These are phyloP conservation scores for Cyphellophora europaea DNA, from an alignment of 2,329 filamentous ascomycete species.

Conservation along the genomic window DNA sequence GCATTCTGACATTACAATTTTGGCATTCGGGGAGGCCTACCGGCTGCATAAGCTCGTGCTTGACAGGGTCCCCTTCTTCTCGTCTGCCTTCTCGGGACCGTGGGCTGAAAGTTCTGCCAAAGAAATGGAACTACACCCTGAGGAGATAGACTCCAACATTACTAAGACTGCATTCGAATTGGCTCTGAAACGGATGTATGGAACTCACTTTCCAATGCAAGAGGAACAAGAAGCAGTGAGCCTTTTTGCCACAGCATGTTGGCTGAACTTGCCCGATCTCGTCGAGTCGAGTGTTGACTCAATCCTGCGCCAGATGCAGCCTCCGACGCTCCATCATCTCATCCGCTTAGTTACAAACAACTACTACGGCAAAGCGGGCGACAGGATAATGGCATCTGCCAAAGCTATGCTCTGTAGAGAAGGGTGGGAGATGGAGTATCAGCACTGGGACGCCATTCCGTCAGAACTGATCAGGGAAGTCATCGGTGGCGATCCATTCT, in stretches of 20 bases:
- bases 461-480: constrained; percentile 50
- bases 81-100: constrained; percentile 43
- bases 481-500: constrained; percentile 50
- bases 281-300: constrained; percentile 44
- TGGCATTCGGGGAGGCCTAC: constrained; percentile 44
- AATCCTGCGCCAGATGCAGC: constrained; percentile 46
- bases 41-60: constrained; percentile 45
- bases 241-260: constrained; percentile 47
- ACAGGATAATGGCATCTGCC: constrained; percentile 46
- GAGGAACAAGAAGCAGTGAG: constrained; percentile 45
- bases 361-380: constrained; percentile 47
- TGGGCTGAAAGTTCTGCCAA: constrained; percentile 45
- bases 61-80: constrained; percentile 48
- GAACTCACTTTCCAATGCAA: constrained; percentile 37
- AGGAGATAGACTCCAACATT: constrained; percentile 45
- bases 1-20: constrained; percentile 45
- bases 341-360: constrained; percentile 46
- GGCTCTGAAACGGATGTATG: constrained; percentile 45
- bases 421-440: constrained; percentile 45
- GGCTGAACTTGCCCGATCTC: constrained; percentile 49
- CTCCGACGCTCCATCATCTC: constrained; percentile 37
- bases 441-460: constrained; percentile 47
- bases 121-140: constrained; percentile 43
- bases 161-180: constrained; percentile 45
- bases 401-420: constrained; percentile 50